phyloP scores from a whole-genome alignment of 1,284 basidiomycete species.

The Cutaneotrichosporon spelunceum region DNA sequence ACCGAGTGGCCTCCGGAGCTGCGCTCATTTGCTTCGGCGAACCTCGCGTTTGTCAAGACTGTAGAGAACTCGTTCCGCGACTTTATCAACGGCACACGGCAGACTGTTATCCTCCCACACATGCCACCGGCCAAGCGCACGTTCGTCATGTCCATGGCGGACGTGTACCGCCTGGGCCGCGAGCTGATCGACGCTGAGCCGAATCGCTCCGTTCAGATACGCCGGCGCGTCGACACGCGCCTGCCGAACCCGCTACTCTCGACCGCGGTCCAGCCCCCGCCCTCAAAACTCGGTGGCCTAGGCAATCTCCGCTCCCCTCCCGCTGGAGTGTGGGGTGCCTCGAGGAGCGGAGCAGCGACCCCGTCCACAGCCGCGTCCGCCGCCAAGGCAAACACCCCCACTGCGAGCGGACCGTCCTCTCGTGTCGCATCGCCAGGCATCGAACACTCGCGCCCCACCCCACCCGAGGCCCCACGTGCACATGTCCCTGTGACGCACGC shows the following conservation, averaged over 20 bases:
- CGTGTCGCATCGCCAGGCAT: slow-evolving; percentile 14
- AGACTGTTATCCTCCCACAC: slow-evolving; percentile 70
- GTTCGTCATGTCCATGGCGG: slow-evolving; percentile 71
- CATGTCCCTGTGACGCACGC: background rate
- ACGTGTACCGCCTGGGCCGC: slow-evolving; percentile 72
- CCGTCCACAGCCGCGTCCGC: slow-evolving; percentile 5
- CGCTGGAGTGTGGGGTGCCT: slow-evolving; percentile 1
- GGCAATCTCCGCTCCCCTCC: slow-evolving; percentile 26
- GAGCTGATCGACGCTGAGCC: slow-evolving; percentile 83
- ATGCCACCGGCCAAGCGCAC: slow-evolving; percentile 71
- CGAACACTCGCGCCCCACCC: background rate
- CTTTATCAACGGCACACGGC: slow-evolving; percentile 66
- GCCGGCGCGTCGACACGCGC: slow-evolving; percentile 74
- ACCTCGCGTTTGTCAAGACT: slow-evolving; percentile 63
- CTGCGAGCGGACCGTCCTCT: slow-evolving; percentile 13
- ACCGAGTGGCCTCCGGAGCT: slow-evolving; percentile 65
- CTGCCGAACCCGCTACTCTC: slow-evolving; percentile 70
- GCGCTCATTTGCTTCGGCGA: slow-evolving; percentile 59
- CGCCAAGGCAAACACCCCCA: slow-evolving; percentile 14
- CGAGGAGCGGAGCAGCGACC: background rate
- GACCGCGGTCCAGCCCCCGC: slow-evolving; percentile 25
- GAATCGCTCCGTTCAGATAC: slow-evolving; percentile 67
- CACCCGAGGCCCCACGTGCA: background rate
- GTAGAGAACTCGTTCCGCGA: slow-evolving; percentile 77
- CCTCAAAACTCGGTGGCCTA: slow-evolving; percentile 29